Evolutionary conservation across 345 rosid species (phyloP).

Genomic region (Diplotaxis tenuifolia): DNA sequence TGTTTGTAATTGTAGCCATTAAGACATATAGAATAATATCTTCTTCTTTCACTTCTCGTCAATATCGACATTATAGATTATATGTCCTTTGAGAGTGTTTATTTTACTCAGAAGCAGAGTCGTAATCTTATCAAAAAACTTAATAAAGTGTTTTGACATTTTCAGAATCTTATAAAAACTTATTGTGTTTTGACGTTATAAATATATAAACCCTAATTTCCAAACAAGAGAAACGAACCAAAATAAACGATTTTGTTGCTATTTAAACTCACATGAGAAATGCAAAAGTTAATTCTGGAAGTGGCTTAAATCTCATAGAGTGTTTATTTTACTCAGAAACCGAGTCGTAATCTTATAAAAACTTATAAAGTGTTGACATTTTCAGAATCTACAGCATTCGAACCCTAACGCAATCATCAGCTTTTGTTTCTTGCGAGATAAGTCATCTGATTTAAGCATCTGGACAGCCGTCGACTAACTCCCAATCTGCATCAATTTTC

Average conservation of each 20-base stretch:
- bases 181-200: background rate
- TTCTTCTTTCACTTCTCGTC: background rate
- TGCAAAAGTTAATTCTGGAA: too few relatives aligned
- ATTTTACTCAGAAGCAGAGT: slow-evolving; percentile 1
- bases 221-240: too few relatives aligned
- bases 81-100: background rate
- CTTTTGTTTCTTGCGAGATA: slow-evolving; percentile 47
- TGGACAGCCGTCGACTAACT: slow-evolving; percentile 56
- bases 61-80: background rate
- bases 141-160: background rate
- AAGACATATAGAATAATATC: background rate
- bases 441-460: slow-evolving; percentile 59
- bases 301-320: too few relatives aligned
- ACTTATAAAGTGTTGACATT: background rate
- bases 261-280: too few relatives aligned
- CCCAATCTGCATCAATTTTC: slow-evolving; percentile 49
- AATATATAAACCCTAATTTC: too few relatives aligned
- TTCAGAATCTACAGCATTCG: slow-evolving; percentile 54
- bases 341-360: background rate
- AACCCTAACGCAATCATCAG: slow-evolving; percentile 40
- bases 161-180: slow-evolving; percentile 33
- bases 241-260: too few relatives aligned
- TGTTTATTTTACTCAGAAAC: slow-evolving; percentile 14
- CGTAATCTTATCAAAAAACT: background rate
- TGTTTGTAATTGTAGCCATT: background rate